Conservation (phyloP, 2,329 filamentous ascomycete genomes). For the Aspergillus alliaceus region DNA sequence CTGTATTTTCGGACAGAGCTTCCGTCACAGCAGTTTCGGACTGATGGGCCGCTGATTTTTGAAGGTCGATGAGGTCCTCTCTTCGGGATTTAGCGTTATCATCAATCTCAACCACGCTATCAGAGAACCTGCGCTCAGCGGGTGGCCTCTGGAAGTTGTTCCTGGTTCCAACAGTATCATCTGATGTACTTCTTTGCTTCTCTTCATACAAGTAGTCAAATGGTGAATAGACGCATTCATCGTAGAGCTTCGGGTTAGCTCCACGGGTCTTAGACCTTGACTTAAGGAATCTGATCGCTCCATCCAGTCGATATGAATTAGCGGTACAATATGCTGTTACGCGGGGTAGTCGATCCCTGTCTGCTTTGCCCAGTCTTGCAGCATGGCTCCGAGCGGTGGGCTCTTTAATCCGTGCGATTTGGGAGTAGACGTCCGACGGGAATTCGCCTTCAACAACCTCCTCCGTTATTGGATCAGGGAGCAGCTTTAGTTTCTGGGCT, state of each 20-base stretch:
- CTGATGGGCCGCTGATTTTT: conserved; percentile 37
- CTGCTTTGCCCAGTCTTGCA: conserved; percentile 87
- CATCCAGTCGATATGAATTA: conserved; percentile 86
- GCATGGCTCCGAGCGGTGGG: conserved; percentile 90
- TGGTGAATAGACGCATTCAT: conserved; percentile 96
- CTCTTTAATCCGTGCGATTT: conserved; percentile 97
- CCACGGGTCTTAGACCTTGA: conserved; percentile 74
- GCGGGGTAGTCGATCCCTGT: conserved; percentile 79
- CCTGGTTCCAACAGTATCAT: conserved; percentile 36
- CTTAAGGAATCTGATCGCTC: conserved; percentile 87
- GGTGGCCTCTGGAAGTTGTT: conserved; percentile 29
- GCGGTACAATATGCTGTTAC: conserved; percentile 98
- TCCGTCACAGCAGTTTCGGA: conserved; percentile 25
- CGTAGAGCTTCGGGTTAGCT: conserved; percentile 85
- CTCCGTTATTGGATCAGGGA: conserved; percentile 85
- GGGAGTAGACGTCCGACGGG: conserved; percentile 92
- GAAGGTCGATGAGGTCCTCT: conserved; percentile 65
- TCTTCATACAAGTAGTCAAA: conserved; percentile 71
- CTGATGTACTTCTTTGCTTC: conserved; percentile 34
- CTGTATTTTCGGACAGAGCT: conserved; percentile 48
- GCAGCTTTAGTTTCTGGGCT: conserved; percentile 93
- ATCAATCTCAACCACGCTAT: conserved; percentile 65
- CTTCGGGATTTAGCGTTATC: conserved; percentile 56
- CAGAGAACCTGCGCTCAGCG: conserved; percentile 69
- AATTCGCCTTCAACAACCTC: conserved; percentile 83